Base-by-base conservation (phyloP, 305 asterid species). In the Rubia peregrina region DNA sequence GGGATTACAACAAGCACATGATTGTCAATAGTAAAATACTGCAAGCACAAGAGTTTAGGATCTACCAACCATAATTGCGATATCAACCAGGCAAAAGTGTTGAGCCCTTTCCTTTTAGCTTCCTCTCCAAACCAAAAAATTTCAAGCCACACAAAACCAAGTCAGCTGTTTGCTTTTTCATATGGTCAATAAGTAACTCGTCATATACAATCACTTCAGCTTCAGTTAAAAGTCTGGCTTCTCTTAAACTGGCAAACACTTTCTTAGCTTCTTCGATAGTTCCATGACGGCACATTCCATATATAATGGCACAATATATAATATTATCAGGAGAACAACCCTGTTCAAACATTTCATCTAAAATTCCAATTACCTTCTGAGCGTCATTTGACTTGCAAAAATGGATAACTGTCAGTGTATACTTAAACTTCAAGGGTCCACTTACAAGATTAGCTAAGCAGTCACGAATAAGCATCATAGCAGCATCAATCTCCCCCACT, bases 361-460 rank as follows among this genome's bases (percentile, higher is more conserved):
- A 64, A 70, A 85, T 89, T 61, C 79, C 90, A 74, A 85, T 78
- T 43, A 90, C 77, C 83, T 86, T 86, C 21, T 68, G 59, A 5
- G 91, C 91, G 64, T 90, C 88, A 75, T 85, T 93, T 57, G 66
- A 69, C 79, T 83, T 93, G 80, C 97, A 89, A 36, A 80, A 85
- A 74, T 90, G 94, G 84, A 88, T 83, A 67, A 90, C 79, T 0
- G 88, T 82, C 40, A 90, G 90, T 9, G 89, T 64, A 75, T 88
- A 89, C 83, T 90, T 93, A 71, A 93, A 93, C 75, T 88, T 93
- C 77, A 77, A 68, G 6, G 98, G 98, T 48, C 95, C 96, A 76
- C 80, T 77, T 0, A 76, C 64, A 68, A 88, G 90, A 53, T 80
- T 76, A 53, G 85, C 88, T 76, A 93, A 83, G 71, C 98, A 93